Evolutionary conservation across 257 asterid species (phyloP), one percentile per base, ranked within the genome.

Genomic region (Linaria vulgaris): DNA sequence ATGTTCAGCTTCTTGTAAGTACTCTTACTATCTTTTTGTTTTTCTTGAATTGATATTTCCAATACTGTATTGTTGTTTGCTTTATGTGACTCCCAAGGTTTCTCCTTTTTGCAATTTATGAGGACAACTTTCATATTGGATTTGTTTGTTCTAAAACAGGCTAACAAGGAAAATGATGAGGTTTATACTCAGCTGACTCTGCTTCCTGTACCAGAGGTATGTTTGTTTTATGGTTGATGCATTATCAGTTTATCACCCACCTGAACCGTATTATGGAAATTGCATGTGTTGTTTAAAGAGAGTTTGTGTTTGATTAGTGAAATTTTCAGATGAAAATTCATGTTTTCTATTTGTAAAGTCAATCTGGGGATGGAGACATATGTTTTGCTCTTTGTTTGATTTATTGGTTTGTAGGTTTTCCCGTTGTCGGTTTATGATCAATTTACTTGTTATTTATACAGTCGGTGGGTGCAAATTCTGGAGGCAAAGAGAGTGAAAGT

Each of bases 151-250:
- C 48, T 72, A 52, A 59, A 64, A 74, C 80, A 94, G 99, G 97
- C 96, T 19, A 94, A 90, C 72, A 87, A 84, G 86, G 97, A 94
- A 77, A 94, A 87, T 74, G 99, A 94, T 76, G 99, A 94, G 85
- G 97, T 94, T 56, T 90, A 83, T 67, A 90, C 95, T 46, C 96
- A 84, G 85, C 86, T 94, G 52, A 82, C 80, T 62, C 83, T 94
- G 34, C 90, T 85, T 44, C 97, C 97, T 73, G 66, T 85, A 15
- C 73, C 87, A 45, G 95, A 90, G 92, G 99, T 94, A 82, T 24
- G 63, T 37, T 46, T 67, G 53, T 63, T 48, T n/a, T 30, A 55
- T 66, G 45, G 41, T 25, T 10, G 22, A 16, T 34, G 41, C 41
- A 1, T 34, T 34, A 34, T 7, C 41, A 34, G n/a, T n/a, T n/a